Conservation (phyloP, 495 filamentous ascomycete species). For the Parachaetomium inaequale region DNA sequence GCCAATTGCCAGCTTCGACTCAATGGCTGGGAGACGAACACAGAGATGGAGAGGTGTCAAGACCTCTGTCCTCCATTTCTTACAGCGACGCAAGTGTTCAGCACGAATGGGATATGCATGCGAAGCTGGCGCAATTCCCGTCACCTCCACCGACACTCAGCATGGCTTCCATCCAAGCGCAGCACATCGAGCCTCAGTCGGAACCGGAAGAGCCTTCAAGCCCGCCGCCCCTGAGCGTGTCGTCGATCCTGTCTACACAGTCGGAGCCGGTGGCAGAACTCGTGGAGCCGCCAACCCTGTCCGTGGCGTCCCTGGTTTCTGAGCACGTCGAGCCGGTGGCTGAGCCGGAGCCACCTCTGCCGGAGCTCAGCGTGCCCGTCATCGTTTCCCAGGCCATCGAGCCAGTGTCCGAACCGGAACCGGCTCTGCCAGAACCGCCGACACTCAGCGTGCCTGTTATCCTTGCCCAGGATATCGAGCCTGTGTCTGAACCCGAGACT, state of each 20-base stretch:
- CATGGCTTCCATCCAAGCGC: constrained; percentile 29
- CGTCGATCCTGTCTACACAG: constrained; percentile 21
- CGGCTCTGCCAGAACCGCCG: constrained; percentile 12
- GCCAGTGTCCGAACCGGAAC: constrained; percentile 27
- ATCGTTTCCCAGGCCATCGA: constrained; percentile 27
- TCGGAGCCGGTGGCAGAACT: constrained; percentile 26
- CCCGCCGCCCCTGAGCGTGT: constrained; percentile 18
- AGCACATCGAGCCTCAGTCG: constrained; percentile 31
- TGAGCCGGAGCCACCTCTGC: constrained; percentile 21
- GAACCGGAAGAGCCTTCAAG: constrained; percentile 10
- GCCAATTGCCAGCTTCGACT: constrained; percentile 23
- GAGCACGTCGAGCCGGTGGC: constrained; percentile 30
- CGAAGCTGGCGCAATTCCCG: constrained; percentile 47
- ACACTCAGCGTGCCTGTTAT: constrained; percentile 28
- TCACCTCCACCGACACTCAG: constrained; percentile 32
- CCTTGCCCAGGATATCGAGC: constrained; percentile 28
- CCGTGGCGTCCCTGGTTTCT: constrained; percentile 25
- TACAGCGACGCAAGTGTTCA: constrained; percentile 43
- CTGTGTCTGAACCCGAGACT: constrained; percentile 24
- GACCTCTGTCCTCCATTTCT: constrained; percentile 28
- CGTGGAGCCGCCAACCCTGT: constrained; percentile 21
- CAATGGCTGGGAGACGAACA: constrained; percentile 33
- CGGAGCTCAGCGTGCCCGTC: constrained; percentile 23
- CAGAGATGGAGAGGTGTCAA: constrained; percentile 23
- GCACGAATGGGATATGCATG: constrained; percentile 41